Base-by-base conservation (phyloP, 2,329 filamentous ascomycete species). In the Amphichorda felina region DNA sequence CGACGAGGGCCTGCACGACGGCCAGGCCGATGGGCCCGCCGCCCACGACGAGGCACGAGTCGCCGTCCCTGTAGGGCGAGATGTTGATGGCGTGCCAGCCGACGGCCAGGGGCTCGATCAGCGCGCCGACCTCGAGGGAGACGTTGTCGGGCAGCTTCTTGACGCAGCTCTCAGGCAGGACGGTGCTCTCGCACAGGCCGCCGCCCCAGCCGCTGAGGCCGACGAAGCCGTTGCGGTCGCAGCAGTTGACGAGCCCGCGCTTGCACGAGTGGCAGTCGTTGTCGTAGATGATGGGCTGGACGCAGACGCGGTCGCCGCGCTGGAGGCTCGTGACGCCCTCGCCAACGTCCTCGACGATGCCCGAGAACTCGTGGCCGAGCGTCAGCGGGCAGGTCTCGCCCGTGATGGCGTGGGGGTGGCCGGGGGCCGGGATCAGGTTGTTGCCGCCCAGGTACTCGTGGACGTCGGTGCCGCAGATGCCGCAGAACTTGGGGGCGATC, bases 291-390 rank as follows among this genome's bases (percentile, higher is more conserved):
- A 68, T 75, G 2, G 77, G 77, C 41, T 75, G 70, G 4, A 80
- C 61, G 5, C 66, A 70, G 14, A 78, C 74, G 14, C 61, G 56
- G 41, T 80, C 68, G 2, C 75, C 75, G 2, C 68, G 49, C 30
- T 63, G 56, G 33, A 79, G 55, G 8, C 50, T 49, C 0, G 46
- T 52, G 2, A 75, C 66, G 1, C 55, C 61, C 0, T 57, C 46
- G 1, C 75, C 75, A n/a, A 80, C 55, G 43, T 77, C 71, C 9
- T 66, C 60, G 22, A 82, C 59, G 2, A 65, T 63, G 9, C 76
- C 77, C 4, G 66, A 70, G 51, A 81, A 76, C 47, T 82, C 78
- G 46, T 82, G 77, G 18, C 78, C 77, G 8, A 81, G 58, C 0
- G 66, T 75, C 8, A 79, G 61, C 4, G 75, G 77, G 25, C 73